Conservation (phyloP, 1,284 basidiomycete species). For the Ceratorhiza oryzae-sativae region DNA sequence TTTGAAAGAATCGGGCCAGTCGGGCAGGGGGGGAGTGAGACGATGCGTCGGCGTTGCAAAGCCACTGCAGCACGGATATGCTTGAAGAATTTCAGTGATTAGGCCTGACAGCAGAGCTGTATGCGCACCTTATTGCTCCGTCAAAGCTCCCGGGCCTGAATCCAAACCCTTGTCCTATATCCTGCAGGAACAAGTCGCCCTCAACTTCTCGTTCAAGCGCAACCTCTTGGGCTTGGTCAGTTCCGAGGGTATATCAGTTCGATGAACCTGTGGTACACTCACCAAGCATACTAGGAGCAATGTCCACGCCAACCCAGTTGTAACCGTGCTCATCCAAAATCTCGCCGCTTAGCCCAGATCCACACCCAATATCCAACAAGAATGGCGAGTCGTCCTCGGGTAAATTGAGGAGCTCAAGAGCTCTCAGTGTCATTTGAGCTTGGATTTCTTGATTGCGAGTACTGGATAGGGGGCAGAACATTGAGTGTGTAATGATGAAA, state of each 20-base stretch:
- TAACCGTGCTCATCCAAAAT: constrained; percentile 95
- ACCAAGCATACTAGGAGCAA: constrained; percentile 97
- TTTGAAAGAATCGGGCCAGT: constrained; percentile 93
- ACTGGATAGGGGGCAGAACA: constrained; percentile 54
- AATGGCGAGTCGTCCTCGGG: constrained; percentile 79
- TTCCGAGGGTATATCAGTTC: not conserved
- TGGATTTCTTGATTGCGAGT: constrained; percentile 97
- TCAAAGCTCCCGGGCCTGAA: constrained; percentile 98
- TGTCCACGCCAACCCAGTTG: constrained; percentile 93
- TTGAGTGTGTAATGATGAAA: not conserved
- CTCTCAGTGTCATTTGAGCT: constrained; percentile 96
- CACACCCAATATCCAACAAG: constrained; percentile 96
- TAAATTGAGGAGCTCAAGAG: constrained; percentile 88
- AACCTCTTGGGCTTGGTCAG: constrained; percentile 68
- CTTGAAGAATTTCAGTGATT: constrained; percentile 55
- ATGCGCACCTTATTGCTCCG: constrained; percentile 88
- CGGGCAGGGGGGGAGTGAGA: constrained; percentile 93
- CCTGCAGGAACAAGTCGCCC: constrained; percentile 91
- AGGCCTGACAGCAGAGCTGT: not conserved
- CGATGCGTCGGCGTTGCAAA: constrained; percentile 95
- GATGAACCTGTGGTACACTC: constrained; percentile 47
- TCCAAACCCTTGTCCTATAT: constrained; percentile 92
- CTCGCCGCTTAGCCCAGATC: constrained; percentile 97
- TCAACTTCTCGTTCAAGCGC: constrained; percentile 93
- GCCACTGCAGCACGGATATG: constrained; percentile 98